Percentiles rank a stretch among this genome's conserved stretches.
Evolutionary conservation across 176 grass and related monocot genomes (phyloP).

Genomic region (Triticum urartu): DNA sequence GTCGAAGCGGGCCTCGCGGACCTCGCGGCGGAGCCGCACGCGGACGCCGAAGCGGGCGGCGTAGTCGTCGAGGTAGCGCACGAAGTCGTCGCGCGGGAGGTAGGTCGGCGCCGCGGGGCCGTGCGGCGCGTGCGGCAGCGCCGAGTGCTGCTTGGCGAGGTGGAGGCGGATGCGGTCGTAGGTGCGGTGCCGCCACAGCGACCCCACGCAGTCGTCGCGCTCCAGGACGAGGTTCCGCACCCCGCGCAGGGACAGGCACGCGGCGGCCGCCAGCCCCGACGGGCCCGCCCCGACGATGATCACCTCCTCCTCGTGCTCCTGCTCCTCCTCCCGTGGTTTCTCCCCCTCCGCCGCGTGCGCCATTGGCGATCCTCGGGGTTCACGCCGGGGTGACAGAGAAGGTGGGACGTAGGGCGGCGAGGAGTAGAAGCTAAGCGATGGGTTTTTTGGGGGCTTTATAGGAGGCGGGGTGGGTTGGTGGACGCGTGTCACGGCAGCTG

Average conservation of each 20-base stretch:
- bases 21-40: conserved; percentile 40
- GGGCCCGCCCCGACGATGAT: conserved; percentile 83
- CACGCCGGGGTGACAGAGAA: not conserved
- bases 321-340: not conserved
- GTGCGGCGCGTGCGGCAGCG: conserved; percentile 64
- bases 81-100: conserved; percentile 52
- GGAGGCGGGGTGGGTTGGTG: not conserved
- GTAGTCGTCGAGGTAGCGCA: conserved; percentile 71
- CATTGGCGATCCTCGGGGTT: not conserved
- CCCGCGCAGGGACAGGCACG: conserved; percentile 51
- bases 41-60: conserved; percentile 46
- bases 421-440: conserved; percentile 33
- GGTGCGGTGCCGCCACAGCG: conserved; percentile 72
- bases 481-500: not conserved
- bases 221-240: conserved; percentile 62
- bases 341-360: not conserved
- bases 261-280: conserved; percentile 67
- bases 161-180: conserved; percentile 81
- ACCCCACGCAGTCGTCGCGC: conserved; percentile 67
- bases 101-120: conserved; percentile 30
- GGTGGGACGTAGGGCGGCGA: not conserved
- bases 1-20: conserved; percentile 55
- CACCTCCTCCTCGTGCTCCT: conserved; percentile 28
- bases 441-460: not conserved
- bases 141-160: conserved; percentile 60